Evolutionary conservation across 1,139 yeast genomes (phyloP), one percentile per base, ranked within the genome.

Genomic region (Candida buenavistaensis): DNA sequence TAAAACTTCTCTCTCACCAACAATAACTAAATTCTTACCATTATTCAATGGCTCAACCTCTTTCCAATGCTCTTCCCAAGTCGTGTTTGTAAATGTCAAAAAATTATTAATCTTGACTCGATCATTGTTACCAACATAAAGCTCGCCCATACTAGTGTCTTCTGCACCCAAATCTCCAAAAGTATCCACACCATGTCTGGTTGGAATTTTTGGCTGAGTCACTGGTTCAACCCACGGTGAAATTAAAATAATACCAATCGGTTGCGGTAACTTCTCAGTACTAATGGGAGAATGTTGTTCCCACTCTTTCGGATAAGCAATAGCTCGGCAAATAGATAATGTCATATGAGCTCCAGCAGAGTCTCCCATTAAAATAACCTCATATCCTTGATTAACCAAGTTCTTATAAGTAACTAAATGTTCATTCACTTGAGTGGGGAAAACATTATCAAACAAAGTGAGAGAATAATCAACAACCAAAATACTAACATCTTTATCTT

Each of bases 321-420:
- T 45, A 37, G 55, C 61, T 36, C 71, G 56, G n/a, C 58, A 47
- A 11, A 68, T 28, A 4, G 62, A 54, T 12, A 64, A 42, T 6
- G 61, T 54, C 44, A 70, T 50, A 45, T 72, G 71, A 3, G 59
- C 72, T 10, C 79, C 78, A 19, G 73, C 72, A 3, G 78, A 71
- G 44, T 72, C 79, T 6, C 77, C 78, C 27, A 67, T 38, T 4
- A 71, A 41, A 15, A 56, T 55, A 28, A 63, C 58, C 5, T 46
- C 41, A 35, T 57, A 64, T 1, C 68, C 65, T 13, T 55, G 43
- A 6, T 43, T 34, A 11, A 55, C 45, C 31, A 73, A 50, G 14
- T 49, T 48, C 12, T 50, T 43, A 40, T 68, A 60, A 5, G 59
- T 42, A 1, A 51, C 47, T 14, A 61, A 47, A 3, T 64, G 46